phyloP scores from a whole-genome alignment of 2,329 filamentous ascomycete genomes.

The Aspergillus brunneoviolaceus region DNA sequence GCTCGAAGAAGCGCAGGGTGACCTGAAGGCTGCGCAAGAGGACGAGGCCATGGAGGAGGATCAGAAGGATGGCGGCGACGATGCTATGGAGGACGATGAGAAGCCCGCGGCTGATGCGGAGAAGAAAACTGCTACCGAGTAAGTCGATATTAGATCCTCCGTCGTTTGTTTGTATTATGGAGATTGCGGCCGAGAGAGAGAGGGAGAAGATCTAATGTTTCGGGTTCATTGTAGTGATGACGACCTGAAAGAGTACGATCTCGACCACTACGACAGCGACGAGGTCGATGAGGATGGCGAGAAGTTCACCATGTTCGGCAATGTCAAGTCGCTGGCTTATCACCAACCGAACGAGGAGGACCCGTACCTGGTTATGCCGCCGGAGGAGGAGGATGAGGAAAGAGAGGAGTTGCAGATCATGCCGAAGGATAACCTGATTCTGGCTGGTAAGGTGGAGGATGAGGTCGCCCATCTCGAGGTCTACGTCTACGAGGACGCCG shows the following conservation, averaged over 20 bases:
- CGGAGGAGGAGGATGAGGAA: slow-evolving; percentile 80
- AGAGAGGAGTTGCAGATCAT: slow-evolving; percentile 91
- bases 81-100: slow-evolving; percentile 23
- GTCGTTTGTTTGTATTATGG: too few species aligned
- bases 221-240: slow-evolving; percentile 53
- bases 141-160: neutral
- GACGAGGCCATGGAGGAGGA: slow-evolving; percentile 39
- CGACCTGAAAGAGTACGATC: slow-evolving; percentile 90
- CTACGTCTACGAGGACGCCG: slow-evolving; percentile 93
- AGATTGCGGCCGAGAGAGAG: too few species aligned
- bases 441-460: slow-evolving; percentile 93
- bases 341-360: slow-evolving; percentile 93
- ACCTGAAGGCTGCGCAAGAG: slow-evolving; percentile 70
- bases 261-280: slow-evolving; percentile 93
- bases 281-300: slow-evolving; percentile 65
- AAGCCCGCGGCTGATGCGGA: slow-evolving; percentile 27
- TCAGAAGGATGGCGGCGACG: slow-evolving; percentile 40
- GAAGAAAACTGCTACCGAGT: slow-evolving; percentile 20
- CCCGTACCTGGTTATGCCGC: slow-evolving; percentile 88
- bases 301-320: slow-evolving; percentile 89
- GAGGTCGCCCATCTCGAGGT: slow-evolving; percentile 95
- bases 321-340: slow-evolving; percentile 89
- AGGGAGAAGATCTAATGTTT: neutral
- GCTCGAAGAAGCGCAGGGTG: slow-evolving; percentile 87
- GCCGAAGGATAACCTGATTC: slow-evolving; percentile 85